phyloP scores from a whole-genome alignment of 306 rosid genomes.

The Nissolia schottii region DNA sequence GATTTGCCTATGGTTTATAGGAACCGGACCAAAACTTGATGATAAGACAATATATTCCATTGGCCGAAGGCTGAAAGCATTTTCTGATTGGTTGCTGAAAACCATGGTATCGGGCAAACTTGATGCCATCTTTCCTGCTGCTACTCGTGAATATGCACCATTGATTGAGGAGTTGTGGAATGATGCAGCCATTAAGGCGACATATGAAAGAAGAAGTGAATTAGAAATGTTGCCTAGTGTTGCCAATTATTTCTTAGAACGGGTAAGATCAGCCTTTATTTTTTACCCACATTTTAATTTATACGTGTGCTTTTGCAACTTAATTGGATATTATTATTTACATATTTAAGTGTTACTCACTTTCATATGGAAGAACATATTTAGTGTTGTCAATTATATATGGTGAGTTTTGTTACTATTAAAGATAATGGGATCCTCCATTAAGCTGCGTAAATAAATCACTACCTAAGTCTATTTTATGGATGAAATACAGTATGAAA shows the following conservation, averaged over 20 bases:
- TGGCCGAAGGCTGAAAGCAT: conserved; percentile 84
- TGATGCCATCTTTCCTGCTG: conserved; percentile 96
- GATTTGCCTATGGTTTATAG: conserved; percentile 39
- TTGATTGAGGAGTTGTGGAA: conserved; percentile 91
- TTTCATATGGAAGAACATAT: neutral
- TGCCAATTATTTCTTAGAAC: conserved; percentile 83
- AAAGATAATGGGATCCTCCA: neutral
- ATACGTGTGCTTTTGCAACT: neutral
- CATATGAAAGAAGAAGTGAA: conserved; percentile 77
- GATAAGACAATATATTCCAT: conserved; percentile 60
- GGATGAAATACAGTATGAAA: too few species aligned
- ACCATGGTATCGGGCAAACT: conserved; percentile 87
- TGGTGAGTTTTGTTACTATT: neutral
- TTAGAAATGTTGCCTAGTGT: conserved; percentile 86
- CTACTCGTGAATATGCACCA: conserved; percentile 98
- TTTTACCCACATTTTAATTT: neutral
- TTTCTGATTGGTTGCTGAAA: conserved; percentile 99
- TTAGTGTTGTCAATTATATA: neutral
- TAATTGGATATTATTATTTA: conserved; percentile 6
- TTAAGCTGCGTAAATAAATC: neutral
- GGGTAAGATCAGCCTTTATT: conserved; percentile 55
- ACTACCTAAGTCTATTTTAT: too few species aligned
- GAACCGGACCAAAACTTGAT: conserved; percentile 34
- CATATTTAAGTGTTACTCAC: neutral
- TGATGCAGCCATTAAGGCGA: conserved; percentile 81